Percentiles rank a stretch among this genome's conserved stretches.
These are phyloP conservation scores for Claviceps fusiformis DNA, from an alignment of 2,329 filamentous ascomycete genomes.

Conservation along the genomic window DNA sequence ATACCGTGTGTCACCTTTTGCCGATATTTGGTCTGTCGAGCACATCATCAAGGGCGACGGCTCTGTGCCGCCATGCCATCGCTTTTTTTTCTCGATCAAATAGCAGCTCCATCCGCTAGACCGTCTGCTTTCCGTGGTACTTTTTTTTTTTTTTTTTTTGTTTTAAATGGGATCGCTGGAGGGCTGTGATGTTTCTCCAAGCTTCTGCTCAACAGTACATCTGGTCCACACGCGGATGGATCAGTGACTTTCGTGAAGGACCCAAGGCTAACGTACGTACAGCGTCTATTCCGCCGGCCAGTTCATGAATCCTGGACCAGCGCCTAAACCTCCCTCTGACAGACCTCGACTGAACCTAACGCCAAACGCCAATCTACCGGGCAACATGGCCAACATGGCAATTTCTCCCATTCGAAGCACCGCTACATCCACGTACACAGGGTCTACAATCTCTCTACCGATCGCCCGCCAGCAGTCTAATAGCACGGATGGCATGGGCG, in stretches of 20 bases:
- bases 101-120: background rate
- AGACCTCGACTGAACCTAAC: slow-evolving; percentile 71
- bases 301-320: slow-evolving; percentile 96
- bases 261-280: slow-evolving; percentile 7
- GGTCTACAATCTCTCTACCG: slow-evolving; percentile 60
- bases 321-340: slow-evolving; percentile 76
- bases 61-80: background rate
- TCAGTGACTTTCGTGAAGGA: background rate
- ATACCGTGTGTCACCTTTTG: background rate
- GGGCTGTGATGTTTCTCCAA: background rate
- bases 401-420: slow-evolving; percentile 57
- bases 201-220: background rate
- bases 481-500: slow-evolving; percentile 48
- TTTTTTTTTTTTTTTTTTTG: background rate
- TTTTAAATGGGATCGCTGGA: background rate
- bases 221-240: background rate
- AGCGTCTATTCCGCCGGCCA: slow-evolving; percentile 48
- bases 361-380: slow-evolving; percentile 59
- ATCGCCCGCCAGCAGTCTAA: slow-evolving; percentile 49
- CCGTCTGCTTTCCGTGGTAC: background rate
- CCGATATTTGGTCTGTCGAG: background rate
- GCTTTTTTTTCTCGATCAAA: background rate
- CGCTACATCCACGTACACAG: slow-evolving; percentile 52
- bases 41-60: background rate
- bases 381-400: slow-evolving; percentile 67